Base-by-base conservation (phyloP, 495 filamentous ascomycete species). In the Penicillium fimorum region DNA sequence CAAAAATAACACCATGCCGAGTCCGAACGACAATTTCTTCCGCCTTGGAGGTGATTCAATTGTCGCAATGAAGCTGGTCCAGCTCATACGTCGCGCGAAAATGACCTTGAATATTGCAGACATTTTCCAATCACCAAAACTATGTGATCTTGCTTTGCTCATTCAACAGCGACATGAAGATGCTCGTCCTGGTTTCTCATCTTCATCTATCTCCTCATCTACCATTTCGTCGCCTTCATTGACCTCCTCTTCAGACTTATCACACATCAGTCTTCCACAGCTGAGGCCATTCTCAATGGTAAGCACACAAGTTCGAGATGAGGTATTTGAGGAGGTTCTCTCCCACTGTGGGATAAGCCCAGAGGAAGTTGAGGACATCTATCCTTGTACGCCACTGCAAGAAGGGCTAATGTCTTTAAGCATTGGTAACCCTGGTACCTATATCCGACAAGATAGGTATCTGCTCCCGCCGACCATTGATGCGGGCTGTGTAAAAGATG, bases 21-120 rank as follows among this genome's bases (percentile, higher is more conserved):
- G 35, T 38, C 35, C 35, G 13, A 38, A 54, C 2, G 51, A 54
- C 20, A 40, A 18, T 18, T 55, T 55, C 20, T 41, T 55, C 53
- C 17, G 17, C 5, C 3, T 48, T 11, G 35, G 35, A n/a, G 35
- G 35, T 5, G 35, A 38, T 38, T 38, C 35, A 4, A 41, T 55
- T 9, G 33, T 37, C 13, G 53, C 53, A 15, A 55, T 55, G 53
- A 47, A 48, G 17, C 17, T 55, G 7, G 18, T 54, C 1, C 35
- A 44, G n/a, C 18, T 15, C 3, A 37, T 22, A 17, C 50, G 45
- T 18, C 33, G 30, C 5, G 24, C 32, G 1, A 38, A 38, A 38
- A 38, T 38, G 35, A 38, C 35, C 15, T n/a, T 38, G 12, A 38
- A n/a, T 38, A 13, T 38, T n/a, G 12, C 35, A 38, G 35, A 38